Evolutionary conservation across 345 rosid species (phyloP).

Genomic region (Carallia pectinifolia): DNA sequence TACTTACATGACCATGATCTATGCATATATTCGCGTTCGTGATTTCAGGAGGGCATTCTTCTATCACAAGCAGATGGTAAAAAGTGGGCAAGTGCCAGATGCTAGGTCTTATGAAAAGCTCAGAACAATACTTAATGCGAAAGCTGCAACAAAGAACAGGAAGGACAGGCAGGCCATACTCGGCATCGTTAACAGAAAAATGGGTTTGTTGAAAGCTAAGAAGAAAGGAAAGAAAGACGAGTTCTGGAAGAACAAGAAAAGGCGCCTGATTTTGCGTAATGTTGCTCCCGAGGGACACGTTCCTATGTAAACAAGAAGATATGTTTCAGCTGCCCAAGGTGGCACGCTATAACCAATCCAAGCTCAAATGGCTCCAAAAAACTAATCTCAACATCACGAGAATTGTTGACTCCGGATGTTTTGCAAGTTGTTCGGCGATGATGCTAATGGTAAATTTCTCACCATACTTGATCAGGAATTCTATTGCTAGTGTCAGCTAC

Average conservation of each 20-base stretch:
- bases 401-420: background rate
- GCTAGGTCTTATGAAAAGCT: slow-evolving; percentile 72
- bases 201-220: slow-evolving; percentile 58
- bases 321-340: no score
- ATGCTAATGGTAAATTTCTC: background rate
- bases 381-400: background rate
- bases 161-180: slow-evolving; percentile 74
- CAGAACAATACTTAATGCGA: slow-evolving; percentile 64
- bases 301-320: no score
- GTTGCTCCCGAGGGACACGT: background rate
- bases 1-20: slow-evolving; percentile 84
- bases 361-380: background rate
- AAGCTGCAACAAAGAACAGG: slow-evolving; percentile 65
- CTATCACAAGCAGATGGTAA: slow-evolving; percentile 90
- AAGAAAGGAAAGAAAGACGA: slow-evolving; percentile 80
- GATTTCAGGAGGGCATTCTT: slow-evolving; percentile 88
- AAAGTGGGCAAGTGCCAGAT: slow-evolving; percentile 76
- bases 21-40: slow-evolving; percentile 75
- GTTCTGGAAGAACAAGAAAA: slow-evolving; percentile 79
- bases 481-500: no score
- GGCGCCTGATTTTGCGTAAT: slow-evolving; percentile 26
- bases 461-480: background rate
- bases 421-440: background rate
- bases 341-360: background rate
- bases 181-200: slow-evolving; percentile 71